Base-by-base conservation (phyloP, 1,284 basidiomycete species). In the Coriolopsis trogii region DNA sequence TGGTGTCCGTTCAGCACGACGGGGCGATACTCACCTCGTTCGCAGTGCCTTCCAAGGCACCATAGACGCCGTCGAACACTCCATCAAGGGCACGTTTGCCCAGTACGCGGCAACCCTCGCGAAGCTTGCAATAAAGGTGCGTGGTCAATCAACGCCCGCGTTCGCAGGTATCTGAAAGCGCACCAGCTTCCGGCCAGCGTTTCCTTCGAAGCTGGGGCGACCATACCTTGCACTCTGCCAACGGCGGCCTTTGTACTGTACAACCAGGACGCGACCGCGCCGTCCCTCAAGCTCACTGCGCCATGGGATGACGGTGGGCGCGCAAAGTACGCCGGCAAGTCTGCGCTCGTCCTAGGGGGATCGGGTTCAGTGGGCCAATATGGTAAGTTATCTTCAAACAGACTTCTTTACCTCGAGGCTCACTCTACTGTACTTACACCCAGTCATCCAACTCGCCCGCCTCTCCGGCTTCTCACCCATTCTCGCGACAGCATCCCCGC, bases 401-500 rank as follows among this genome's bases (percentile, higher is more conserved):
- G 4, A 6, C 9, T 23, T 12, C 15, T 24, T 9, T 2, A 13
- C 15, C n/a, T 12, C 18, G 15, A 41, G 16, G 68, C 72, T 12
- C 72, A 69, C 12, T 64, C 67, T 57, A 69, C 55, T 46, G 55
- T 72, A 21, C 47, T 63, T 55, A 1, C 9, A 10, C 18, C 42
- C 40, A 65, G 68, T 63, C 1, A 71, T 79, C 28, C 79, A 82
- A 62, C 62, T 80, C 18, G 75, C 74, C 12, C 72, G 69, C 40
- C 60, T 78, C 12, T 74, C 78, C 0, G 79, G 80, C 0, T 79
- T 81, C 64, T 72, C 70, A 3, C 72, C 73, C 4, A 77, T 81
- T 53, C 71, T 81, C 53, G 67, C 75, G 2, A 80, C 79, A 5
- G 70, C 77, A 5, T 81, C 79, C 3, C 54, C 64, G 6, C 70